Evolutionary conservation across 1,284 basidiomycete species (phyloP), one percentile per base, ranked within the genome.

Genomic region (Porodaedalea pini): DNA sequence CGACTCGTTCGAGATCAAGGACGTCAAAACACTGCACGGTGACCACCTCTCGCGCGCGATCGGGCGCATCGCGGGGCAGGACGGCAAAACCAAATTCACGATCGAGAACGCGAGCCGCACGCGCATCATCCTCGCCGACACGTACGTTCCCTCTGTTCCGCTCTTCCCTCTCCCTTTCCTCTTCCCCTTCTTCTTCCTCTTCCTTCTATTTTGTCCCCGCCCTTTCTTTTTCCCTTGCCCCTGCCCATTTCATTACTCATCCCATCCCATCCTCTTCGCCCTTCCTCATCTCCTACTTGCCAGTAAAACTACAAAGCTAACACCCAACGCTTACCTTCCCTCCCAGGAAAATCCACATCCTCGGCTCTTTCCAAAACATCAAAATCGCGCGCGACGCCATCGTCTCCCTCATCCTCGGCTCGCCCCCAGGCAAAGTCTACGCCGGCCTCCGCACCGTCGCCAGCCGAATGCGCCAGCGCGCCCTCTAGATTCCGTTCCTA

Each of bases 1-100:
- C 43, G 96, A 98, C 70, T 95, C 94, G 0, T 98, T 98, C 66
- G 94, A 99, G 74, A 95, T 99, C 73, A 99, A 98, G 72, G 96
- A 99, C 66, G 94, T 99, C 58, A 99, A 99, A 75, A 97, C 94
- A 0, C 79, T 99, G 2, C 94, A 98, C 62, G 96, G 96, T 1
- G 97, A 99, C 69, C 97, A 99, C 70, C 78, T 99, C 10, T 90
- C 92, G 15, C 88, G 96, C 63, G 96, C 96, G 10, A 98, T 99
- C 60, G 96, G 92, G 65, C 93, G 96, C 65, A 98, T 99, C 68
- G 96, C 96, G 6, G 96, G 96, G 8, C 94, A 99, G 70, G 94
- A 98, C 63, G 96, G 96, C 49, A 95, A 97, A 74, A 98, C 96
- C 2, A 94, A 98, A 69, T 98, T 98, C 72, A 96, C 96, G 0